Base-by-base conservation (phyloP, 768 basidiomycete genomes). In the Boletus bicolor region DNA sequence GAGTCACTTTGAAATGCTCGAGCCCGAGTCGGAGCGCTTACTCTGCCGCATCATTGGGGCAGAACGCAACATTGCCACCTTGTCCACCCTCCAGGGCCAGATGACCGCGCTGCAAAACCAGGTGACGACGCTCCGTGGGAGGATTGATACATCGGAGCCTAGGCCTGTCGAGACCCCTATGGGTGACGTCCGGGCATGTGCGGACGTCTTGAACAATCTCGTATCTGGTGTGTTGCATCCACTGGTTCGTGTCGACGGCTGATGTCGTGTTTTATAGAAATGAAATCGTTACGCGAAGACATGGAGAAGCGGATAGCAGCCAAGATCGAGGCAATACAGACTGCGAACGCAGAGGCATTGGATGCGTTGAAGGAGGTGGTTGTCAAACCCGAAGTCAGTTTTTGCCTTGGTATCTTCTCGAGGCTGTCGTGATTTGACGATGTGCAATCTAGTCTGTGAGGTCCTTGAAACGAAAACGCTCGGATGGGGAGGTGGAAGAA, bases 391-490 rank as follows among this genome's bases (percentile, higher is more conserved):
- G 70, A 74, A 54, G 72, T 69, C 1, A 14, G 60, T n/a, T 54
- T 58, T 44, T 37, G 65, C 55, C 54, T 51, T 56, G 55, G 57
- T 44, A 39, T 44, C 37, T 56, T 39, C 9, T 35, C 47, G 47
- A 49, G 39, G 44, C 21, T 43, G 10, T 62, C 65, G 61, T 38
- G 64, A 45, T 56, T 59, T 65, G 64, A 67, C 67, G 73, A 59
- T 54, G 30, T 54, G 8, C 53, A 58, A 53, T 48, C 7, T 19
- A 68, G 67, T 60, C 57, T 64, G 21, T 71, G 57, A 69, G 69
- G 57, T 77, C 79, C 49, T 72, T 78, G 71, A 89, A 89, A 73
- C 82, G 87, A 56, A 89, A 87, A 72, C 85, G 85, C 47, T 61
- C 55, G 39, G 77, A 78, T 42, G 76, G 75, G 59, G 77, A 75